A percentile compares a stretch with the other conserved stretches of the same genome.
Conservation (phyloP, 1,139 yeast species). For the Yamadazyma sp. region DNA sequence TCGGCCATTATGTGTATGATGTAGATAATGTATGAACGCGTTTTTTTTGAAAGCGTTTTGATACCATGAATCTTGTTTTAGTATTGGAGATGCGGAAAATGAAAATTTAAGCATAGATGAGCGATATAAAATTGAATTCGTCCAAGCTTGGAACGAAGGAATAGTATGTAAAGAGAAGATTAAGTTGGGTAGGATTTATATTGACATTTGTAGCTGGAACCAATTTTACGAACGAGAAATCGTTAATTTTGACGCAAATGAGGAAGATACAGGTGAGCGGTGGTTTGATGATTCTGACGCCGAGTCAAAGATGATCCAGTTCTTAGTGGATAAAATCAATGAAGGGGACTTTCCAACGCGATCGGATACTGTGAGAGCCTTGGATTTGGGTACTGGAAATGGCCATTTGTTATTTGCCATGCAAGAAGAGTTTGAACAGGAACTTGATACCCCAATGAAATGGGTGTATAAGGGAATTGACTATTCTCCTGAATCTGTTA, state of each 20-base stretch:
- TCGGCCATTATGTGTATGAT: background rate
- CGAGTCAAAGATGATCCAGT: conserved; percentile 75
- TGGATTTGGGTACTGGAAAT: conserved; percentile 95
- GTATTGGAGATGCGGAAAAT: conserved; percentile 1
- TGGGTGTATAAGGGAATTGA: conserved; percentile 68
- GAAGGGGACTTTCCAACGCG: conserved; percentile 20
- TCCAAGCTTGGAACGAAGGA: conserved; percentile 78
- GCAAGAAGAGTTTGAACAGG: conserved; percentile 49
- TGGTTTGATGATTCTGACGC: conserved; percentile 97
- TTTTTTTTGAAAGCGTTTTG: background rate
- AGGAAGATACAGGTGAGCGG: conserved; percentile 87
- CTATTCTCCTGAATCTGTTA: conserved; percentile 76
- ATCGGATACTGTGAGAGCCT: conserved; percentile 41
- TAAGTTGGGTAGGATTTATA: conserved; percentile 5
- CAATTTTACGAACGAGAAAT: conserved; percentile 75
- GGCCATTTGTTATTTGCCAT: conserved; percentile 82
- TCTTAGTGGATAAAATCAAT: conserved; percentile 40
- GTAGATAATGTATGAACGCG: background rate
- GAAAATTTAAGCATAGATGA: conserved; percentile 25
- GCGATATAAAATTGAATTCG: conserved; percentile 59
- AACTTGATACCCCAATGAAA: conserved; percentile 32
- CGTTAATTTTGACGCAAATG: conserved; percentile 65
- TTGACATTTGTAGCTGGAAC: conserved; percentile 66
- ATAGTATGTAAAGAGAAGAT: conserved; percentile 48
- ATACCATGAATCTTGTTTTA: background rate